A percentile compares a stretch with the other conserved stretches of the same genome.
Conservation (phyloP, 108 stramenopile genomes). For the Fistulifera pelliculosa region DNA sequence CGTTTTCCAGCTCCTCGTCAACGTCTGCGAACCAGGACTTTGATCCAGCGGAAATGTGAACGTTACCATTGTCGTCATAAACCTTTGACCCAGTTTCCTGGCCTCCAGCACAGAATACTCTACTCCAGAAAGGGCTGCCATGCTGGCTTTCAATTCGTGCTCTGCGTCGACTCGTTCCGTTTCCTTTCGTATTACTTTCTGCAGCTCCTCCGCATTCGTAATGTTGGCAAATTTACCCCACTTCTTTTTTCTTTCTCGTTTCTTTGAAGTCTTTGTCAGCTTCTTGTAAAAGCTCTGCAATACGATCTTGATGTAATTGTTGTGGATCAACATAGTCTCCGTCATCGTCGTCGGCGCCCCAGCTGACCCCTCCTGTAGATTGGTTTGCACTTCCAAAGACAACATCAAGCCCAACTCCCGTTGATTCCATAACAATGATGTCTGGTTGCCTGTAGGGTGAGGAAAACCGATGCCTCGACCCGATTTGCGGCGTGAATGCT, state of each 20-base stretch:
- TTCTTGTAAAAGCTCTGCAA: conserved; percentile 40
- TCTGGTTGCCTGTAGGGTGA: too few relatives aligned
- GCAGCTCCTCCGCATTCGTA: conserved; percentile 45
- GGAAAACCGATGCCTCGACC: too few relatives aligned
- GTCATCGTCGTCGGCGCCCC: too few relatives aligned
- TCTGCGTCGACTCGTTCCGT: conserved; percentile 36
- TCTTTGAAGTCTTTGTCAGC: conserved; percentile 55
- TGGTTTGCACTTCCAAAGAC: too few relatives aligned
- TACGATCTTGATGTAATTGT: conserved; percentile 16
- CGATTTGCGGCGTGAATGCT: too few relatives aligned
- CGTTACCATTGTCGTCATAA: conserved; percentile 23
- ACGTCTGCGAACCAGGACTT: conserved; percentile 50
- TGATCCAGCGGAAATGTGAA: conserved; percentile 20
- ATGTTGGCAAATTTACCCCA: conserved; percentile 67
- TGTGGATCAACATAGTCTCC: background rate
- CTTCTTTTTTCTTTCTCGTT: conserved; percentile 35
- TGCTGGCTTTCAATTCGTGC: conserved; percentile 33
- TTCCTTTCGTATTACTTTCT: conserved; percentile 28
- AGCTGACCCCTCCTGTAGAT: too few relatives aligned
- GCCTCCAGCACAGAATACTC: conserved; percentile 50
- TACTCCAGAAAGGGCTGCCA: conserved; percentile 47
- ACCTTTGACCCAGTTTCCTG: conserved; percentile 7
- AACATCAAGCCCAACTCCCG: too few relatives aligned
- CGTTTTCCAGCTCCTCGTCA: conserved; percentile 51
- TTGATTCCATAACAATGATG: too few relatives aligned